These are phyloP conservation scores for Aspergillus sojae DNA, from an alignment of 2,329 filamentous ascomycete species.

Conservation along the genomic window DNA sequence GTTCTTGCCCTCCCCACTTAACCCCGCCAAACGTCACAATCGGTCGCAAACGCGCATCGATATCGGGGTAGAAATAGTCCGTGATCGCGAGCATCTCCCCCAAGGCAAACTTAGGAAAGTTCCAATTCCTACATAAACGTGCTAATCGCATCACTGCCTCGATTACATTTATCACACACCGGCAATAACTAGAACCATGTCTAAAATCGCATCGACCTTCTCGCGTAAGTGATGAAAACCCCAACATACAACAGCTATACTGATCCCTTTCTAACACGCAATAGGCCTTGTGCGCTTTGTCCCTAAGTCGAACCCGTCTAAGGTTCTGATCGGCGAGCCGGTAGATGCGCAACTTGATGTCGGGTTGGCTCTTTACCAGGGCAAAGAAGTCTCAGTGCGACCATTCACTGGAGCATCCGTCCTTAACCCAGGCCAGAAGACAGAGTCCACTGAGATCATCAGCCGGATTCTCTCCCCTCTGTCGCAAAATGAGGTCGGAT, in stretches of 20 bases:
- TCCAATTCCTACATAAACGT: not conserved
- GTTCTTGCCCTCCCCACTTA: conserved; percentile 21
- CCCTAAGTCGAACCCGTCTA: conserved; percentile 53
- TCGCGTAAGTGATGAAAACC: conserved; percentile 29
- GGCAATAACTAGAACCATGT: conserved; percentile 26
- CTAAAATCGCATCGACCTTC: conserved; percentile 41
- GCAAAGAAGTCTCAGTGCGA: conserved; percentile 58
- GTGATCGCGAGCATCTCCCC: not conserved
- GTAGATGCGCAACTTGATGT: conserved; percentile 58
- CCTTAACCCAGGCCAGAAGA: conserved; percentile 56
- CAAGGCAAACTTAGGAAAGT: not conserved
- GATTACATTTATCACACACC: not conserved
- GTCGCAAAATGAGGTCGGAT: conserved; percentile 53
- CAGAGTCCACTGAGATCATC: conserved; percentile 43
- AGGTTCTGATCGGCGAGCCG: conserved; percentile 60
- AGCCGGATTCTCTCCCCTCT: conserved; percentile 55
- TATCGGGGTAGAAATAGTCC: conserved; percentile 31
- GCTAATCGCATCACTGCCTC: not conserved
- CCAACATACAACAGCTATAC: not conserved
- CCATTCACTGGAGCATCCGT: conserved; percentile 63
- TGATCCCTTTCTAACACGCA: conserved; percentile 6
- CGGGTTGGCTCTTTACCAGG: conserved; percentile 58
- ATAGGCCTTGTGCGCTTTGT: conserved; percentile 64
- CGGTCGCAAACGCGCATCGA: conserved; percentile 1
- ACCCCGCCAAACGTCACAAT: conserved; percentile 6